These are phyloP conservation scores for Microdochium trichocladiopsis DNA, from an alignment of 2,329 filamentous ascomycete genomes.

Conservation along the genomic window DNA sequence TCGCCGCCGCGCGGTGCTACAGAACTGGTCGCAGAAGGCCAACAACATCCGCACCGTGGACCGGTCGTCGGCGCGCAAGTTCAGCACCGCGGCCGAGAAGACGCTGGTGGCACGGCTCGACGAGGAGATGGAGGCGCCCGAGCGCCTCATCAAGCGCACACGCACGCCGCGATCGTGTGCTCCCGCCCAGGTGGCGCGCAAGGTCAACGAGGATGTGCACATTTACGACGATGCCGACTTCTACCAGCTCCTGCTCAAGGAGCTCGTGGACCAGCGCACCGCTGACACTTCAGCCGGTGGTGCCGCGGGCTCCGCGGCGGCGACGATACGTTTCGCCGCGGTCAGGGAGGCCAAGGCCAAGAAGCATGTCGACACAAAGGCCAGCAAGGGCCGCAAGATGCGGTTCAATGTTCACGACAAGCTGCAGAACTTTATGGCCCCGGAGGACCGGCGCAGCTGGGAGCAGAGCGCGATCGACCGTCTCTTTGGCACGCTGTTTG, in stretches of 20 bases:
- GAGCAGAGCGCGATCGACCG: slow-evolving; percentile 70
- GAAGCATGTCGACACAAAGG: slow-evolving; percentile 84
- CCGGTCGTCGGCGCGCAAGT: slow-evolving; percentile 41
- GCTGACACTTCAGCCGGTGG: slow-evolving; percentile 46
- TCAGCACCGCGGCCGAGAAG: slow-evolving; percentile 43
- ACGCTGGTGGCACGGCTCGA: slow-evolving; percentile 61
- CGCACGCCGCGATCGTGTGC: slow-evolving; percentile 70
- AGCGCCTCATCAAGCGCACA: slow-evolving; percentile 64
- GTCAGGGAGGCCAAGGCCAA: slow-evolving; percentile 72
- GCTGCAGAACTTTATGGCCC: slow-evolving; percentile 95
- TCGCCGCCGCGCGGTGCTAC: slow-evolving; percentile 64
- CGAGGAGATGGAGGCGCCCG: slow-evolving; percentile 58
- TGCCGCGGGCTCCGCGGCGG: slow-evolving; percentile 28
- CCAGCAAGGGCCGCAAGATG: slow-evolving; percentile 91
- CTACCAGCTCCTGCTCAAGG: slow-evolving; percentile 87
- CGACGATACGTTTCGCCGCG: slow-evolving; percentile 57
- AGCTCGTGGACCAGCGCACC: slow-evolving; percentile 84
- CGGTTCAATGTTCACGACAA: slow-evolving; percentile 95
- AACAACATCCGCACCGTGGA: slow-evolving; percentile 51
- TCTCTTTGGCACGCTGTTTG: slow-evolving; percentile 70
- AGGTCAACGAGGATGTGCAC: slow-evolving; percentile 47
- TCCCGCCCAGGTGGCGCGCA: slow-evolving; percentile 56
- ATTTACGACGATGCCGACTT: slow-evolving; percentile 95
- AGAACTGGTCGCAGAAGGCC: slow-evolving; percentile 87
- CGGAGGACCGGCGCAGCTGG: slow-evolving; percentile 77